Evolutionary conservation across 495 filamentous ascomycete genomes (phyloP), one percentile per base, ranked within the genome.

Genomic region (Podospora conica): DNA sequence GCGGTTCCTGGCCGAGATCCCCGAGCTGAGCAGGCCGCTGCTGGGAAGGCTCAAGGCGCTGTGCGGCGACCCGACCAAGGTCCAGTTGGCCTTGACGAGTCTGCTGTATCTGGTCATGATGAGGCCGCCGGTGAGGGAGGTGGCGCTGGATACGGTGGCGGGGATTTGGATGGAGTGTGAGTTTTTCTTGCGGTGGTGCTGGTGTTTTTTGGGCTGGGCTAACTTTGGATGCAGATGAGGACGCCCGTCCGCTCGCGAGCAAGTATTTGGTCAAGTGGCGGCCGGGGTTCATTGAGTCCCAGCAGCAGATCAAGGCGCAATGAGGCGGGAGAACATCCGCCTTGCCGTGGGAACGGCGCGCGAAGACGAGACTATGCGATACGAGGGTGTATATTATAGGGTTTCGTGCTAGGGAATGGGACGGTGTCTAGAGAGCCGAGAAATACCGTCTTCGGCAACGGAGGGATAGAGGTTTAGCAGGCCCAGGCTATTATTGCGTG

Each of bases 1-100:
- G 54, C 85, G 92, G 33, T 96, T 97, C 75, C 81, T 99, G 11
- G 91, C 91, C 31, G 96, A 99, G 75, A 87, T 98, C 58, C 96
- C 95, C 0, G 89, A 89, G 40, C 79, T 99, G 28, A 90, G 85
- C 23, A 71, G 80, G 22, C 79, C 84, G 11, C 82, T 97, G 65
- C 82, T 96, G 15, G 82, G 87, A 28, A 82, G 90, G 61, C 85
- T 97, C 55, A 90, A 91, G 75, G 84, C 84, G 60, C 81, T 99
- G 21, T 96, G 95, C 40, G 84, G 86, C 71, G 93, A 99, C 78
- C 95, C 95, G 3, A 93, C 94, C 73, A 85, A 82, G 53, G 75
- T 81, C 27, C 77, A 76, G 61, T 75, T 86, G 8, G 81, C 78
- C 20, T 68, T 83, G 54, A 82, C 78, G 24, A 84, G 76, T 60